These are phyloP conservation scores for Asparagopsis taxiformis DNA, from an alignment of 31 red algal species.

Conservation along the genomic window DNA sequence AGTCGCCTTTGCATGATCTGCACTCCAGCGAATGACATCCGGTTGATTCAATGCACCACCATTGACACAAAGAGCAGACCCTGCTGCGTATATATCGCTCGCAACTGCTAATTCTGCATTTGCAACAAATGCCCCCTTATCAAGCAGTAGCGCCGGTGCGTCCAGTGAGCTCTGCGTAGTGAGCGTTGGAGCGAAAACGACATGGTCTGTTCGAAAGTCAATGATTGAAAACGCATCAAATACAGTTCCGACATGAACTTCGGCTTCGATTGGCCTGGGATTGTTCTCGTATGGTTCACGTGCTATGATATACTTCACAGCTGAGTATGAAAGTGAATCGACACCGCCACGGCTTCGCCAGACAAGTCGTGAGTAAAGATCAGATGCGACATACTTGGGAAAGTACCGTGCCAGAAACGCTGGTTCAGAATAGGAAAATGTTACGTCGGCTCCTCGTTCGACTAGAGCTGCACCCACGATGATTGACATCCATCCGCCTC, in stretches of 20 bases:
- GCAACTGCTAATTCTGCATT: constrained; percentile 45
- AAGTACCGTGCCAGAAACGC: constrained; percentile 47
- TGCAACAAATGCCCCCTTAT: constrained; percentile 17
- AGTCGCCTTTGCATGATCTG: constrained; percentile 35
- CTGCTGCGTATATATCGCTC: constrained; percentile 64
- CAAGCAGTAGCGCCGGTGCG: constrained; percentile 1
- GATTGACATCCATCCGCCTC: constrained; percentile 62
- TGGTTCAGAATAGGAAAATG: constrained; percentile 63
- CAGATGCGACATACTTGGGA: constrained; percentile 47
- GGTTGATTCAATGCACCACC: constrained; percentile 13
- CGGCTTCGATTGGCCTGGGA: constrained; percentile 24
- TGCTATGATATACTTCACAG: constrained; percentile 45
- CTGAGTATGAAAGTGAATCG: constrained; percentile 48
- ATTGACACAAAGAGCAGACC: constrained; percentile 12
- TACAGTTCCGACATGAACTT: constrained; percentile 58
- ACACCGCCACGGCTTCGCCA: constrained; percentile 44
- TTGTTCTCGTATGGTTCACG: constrained; percentile 7
- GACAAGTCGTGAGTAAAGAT: constrained; percentile 26
- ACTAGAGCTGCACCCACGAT: constrained; percentile 43
- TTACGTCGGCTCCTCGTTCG: constrained; percentile 37
- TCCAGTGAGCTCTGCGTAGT: constrained; percentile 13
- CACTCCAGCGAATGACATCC: constrained; percentile 37
- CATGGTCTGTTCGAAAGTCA: constrained; percentile 60
- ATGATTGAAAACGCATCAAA: constrained; percentile 64
- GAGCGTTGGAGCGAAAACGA: constrained; percentile 56